Evolutionary conservation across 2,329 filamentous ascomycete genomes (phyloP).

Genomic region (Fusarium concolor): DNA sequence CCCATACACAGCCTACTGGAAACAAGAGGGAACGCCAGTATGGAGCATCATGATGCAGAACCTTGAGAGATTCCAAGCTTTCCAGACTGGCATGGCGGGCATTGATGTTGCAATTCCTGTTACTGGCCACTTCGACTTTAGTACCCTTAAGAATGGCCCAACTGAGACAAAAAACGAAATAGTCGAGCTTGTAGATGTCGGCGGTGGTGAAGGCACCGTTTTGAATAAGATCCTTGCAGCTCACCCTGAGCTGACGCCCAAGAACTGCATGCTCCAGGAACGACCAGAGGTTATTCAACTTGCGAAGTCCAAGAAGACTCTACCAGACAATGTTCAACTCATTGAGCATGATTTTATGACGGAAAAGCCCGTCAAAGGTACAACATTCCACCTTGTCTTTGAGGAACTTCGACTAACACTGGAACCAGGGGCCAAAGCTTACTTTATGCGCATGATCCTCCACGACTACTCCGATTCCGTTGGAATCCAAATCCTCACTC

Average conservation of each 20-base stretch:
- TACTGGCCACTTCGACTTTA: conserved; percentile 50
- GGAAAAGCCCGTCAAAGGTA: conserved; percentile 49
- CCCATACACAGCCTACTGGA: conserved; percentile 48
- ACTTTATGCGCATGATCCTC: conserved; percentile 52
- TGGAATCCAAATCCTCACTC: conserved; percentile 45
- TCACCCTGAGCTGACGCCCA: conserved; percentile 43
- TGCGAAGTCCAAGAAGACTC: conserved; percentile 26
- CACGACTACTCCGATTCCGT: conserved; percentile 49
- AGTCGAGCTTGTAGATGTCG: conserved; percentile 49
- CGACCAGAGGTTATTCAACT: conserved; percentile 44
- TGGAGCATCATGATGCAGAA: conserved; percentile 51
- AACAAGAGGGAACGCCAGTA: conserved; percentile 50
- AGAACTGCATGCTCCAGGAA: conserved; percentile 46
- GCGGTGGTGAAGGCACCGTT: conserved; percentile 48
- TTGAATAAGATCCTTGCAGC: conserved; percentile 48
- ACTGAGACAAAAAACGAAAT: conserved; percentile 31
- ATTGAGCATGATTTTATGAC: conserved; percentile 48
- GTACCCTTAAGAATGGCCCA: conserved; percentile 37
- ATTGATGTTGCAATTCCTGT: conserved; percentile 50
- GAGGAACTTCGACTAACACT: not conserved
- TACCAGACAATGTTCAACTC: conserved; percentile 40
- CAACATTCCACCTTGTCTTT: not conserved
- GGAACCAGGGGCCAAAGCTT: conserved; percentile 49
- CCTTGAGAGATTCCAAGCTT: conserved; percentile 45
- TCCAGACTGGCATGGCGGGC: conserved; percentile 50